phyloP scores from a whole-genome alignment of 108 stramenopile species.

The Mediolabrus comicus region DNA sequence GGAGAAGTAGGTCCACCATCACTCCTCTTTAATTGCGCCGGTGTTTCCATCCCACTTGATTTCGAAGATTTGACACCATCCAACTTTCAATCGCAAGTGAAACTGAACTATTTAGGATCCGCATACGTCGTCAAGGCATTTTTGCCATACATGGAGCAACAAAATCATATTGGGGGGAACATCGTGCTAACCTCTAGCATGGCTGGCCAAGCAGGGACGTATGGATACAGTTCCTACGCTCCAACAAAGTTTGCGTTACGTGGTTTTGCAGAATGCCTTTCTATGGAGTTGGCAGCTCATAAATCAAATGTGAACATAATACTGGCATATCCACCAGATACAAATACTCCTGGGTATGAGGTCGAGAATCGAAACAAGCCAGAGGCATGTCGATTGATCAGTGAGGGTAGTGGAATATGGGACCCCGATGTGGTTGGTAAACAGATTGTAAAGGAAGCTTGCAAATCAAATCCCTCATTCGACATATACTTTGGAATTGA shows the following conservation, averaged over 20 bases:
- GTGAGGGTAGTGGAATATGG: conserved; percentile 63
- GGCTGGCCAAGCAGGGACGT: conserved; percentile 80
- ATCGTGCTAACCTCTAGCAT: conserved; percentile 76
- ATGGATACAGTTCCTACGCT: conserved; percentile 83
- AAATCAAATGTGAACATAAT: conserved; percentile 55
- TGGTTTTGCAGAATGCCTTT: conserved; percentile 80
- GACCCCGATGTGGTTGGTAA: conserved; percentile 68
- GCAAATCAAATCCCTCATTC: conserved; percentile 58
- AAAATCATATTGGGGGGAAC: conserved; percentile 28
- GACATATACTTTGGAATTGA: conserved; percentile 75
- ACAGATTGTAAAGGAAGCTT: conserved; percentile 60
- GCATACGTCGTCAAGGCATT: conserved; percentile 74
- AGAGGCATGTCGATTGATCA: conserved; percentile 66
- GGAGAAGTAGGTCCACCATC: conserved; percentile 35
- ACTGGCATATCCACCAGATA: conserved; percentile 95
- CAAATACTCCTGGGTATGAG: conserved; percentile 95
- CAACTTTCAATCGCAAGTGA: conserved; percentile 54
- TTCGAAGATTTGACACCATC: conserved; percentile 54
- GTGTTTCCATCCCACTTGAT: conserved; percentile 57
- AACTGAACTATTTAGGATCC: conserved; percentile 81
- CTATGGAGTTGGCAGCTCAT: conserved; percentile 64
- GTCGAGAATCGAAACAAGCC: conserved; percentile 79
- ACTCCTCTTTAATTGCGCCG: conserved; percentile 80
- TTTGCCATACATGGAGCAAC: conserved; percentile 66
- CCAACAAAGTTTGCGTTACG: conserved; percentile 86